These are phyloP conservation scores for Ganoderma lingzhi DNA, from an alignment of 1,284 basidiomycete genomes.

Conservation along the genomic window DNA sequence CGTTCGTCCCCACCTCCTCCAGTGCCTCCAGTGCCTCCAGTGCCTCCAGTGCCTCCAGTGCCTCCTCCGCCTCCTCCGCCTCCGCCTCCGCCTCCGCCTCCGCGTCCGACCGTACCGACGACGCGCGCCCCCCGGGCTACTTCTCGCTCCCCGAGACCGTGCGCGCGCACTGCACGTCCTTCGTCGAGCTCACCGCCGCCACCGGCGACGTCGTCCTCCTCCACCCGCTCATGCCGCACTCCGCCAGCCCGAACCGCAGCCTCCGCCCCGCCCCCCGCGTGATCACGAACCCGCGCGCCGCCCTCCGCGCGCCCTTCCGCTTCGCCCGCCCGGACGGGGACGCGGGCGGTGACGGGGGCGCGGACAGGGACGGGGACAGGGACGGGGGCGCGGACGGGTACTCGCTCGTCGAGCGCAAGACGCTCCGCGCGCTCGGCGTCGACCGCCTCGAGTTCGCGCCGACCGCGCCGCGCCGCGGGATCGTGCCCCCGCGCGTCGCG, in stretches of 20 bases:
- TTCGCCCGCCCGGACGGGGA: constrained; percentile 52
- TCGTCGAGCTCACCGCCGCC: constrained; percentile 64
- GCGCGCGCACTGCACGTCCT: constrained; percentile 52
- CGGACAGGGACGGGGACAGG: constrained; percentile 46
- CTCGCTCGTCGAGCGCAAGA: constrained; percentile 60
- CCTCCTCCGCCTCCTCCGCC: constrained; percentile 35
- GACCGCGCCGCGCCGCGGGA: constrained; percentile 37
- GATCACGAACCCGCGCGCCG: constrained; percentile 69
- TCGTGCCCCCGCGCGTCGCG: constrained; percentile 41
- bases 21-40: constrained; percentile 32
- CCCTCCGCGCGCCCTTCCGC: constrained; percentile 60
- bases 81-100: constrained; percentile 44
- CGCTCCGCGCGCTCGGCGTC: constrained; percentile 58
- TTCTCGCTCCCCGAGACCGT: constrained; percentile 51
- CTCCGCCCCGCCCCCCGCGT: constrained; percentile 58
- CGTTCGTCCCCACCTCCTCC: constrained; percentile 55
- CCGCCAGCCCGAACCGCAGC: constrained; percentile 68
- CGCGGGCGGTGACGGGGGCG: too few species aligned
- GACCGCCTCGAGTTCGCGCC: constrained; percentile 52
- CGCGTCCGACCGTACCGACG: constrained; percentile 24
- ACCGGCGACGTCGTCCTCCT: constrained; percentile 67
- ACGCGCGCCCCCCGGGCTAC: constrained; percentile 48
- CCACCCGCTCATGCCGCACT: constrained; percentile 71
- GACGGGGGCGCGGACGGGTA: constrained; percentile 51
- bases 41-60: constrained; percentile 33